Evolutionary conservation across 495 filamentous ascomycete species (phyloP).

Genomic region (Echria macrotheca): DNA sequence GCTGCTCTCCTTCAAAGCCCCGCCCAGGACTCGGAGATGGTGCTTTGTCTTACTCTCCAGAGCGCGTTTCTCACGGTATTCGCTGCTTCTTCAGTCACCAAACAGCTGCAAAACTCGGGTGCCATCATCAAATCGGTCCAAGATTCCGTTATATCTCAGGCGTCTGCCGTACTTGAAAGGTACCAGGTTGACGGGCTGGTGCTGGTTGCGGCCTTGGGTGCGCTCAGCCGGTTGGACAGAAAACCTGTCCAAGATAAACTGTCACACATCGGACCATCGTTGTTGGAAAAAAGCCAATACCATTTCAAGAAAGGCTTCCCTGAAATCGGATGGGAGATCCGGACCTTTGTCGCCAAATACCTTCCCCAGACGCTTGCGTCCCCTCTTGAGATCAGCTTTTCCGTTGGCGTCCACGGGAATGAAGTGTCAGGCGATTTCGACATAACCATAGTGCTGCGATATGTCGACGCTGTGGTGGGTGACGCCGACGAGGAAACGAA

Average conservation of each 20-base stretch:
- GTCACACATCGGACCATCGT: too few relatives aligned
- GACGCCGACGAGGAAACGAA: conserved; percentile 21
- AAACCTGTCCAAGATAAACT: too few relatives aligned
- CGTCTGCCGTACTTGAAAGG: too few relatives aligned
- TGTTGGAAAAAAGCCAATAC: conserved; percentile 27
- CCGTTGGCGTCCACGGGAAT: background rate
- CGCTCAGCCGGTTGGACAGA: too few relatives aligned
- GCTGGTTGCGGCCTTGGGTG: background rate
- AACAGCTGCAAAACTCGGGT: background rate
- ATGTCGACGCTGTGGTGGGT: conserved; percentile 20
- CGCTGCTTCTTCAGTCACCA: conserved; percentile 4
- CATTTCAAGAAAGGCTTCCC: conserved; percentile 22
- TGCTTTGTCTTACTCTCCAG: conserved; percentile 16
- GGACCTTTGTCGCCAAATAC: conserved; percentile 32
- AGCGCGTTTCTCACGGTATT: conserved; percentile 15
- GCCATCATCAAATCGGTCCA: too few relatives aligned
- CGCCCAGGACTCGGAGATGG: conserved; percentile 17
- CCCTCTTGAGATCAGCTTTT: conserved; percentile 18
- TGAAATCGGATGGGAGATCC: conserved; percentile 32
- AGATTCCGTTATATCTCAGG: background rate
- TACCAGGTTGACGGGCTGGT: background rate
- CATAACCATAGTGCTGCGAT: conserved; percentile 16
- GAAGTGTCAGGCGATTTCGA: conserved; percentile 7
- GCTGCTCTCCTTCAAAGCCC: conserved; percentile 21
- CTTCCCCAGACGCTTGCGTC: conserved; percentile 15